Conservation (phyloP, 2,329 filamentous ascomycete genomes). For the Aschersonia sp. region DNA sequence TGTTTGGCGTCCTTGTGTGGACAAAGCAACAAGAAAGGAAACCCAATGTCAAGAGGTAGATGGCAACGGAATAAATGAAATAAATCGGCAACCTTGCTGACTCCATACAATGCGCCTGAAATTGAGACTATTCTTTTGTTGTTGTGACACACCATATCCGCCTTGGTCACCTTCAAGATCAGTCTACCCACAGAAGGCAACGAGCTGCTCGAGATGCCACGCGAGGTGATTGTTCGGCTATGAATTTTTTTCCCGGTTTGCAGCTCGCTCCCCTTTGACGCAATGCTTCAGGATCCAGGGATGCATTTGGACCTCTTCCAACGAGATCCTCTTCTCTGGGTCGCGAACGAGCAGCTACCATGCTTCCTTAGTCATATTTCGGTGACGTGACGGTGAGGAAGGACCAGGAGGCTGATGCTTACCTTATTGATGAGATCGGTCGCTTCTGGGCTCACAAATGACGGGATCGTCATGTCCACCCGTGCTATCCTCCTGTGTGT, state of each 20-base stretch:
- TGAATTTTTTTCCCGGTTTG: constrained; percentile 31
- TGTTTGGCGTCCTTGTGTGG: too few relatives aligned
- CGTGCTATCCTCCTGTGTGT: constrained; percentile 80
- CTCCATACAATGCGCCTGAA: neutral
- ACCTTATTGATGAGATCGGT: constrained; percentile 86
- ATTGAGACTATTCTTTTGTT: too few relatives aligned
- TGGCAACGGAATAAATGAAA: neutral
- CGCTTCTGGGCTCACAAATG: constrained; percentile 81
- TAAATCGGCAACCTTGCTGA: neutral
- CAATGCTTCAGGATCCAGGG: constrained; percentile 98
- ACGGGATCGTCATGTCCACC: constrained; percentile 84
- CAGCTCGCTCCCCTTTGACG: constrained; percentile 43
- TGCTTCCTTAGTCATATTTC: neutral
- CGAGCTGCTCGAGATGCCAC: neutral
- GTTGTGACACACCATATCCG: neutral
- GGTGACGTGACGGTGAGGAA: too few relatives aligned
- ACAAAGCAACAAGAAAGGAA: neutral
- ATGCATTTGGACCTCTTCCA: constrained; percentile 79
- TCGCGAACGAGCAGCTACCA: constrained; percentile 72
- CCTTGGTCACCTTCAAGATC: neutral
- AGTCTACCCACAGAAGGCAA: too few relatives aligned
- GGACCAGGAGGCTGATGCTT: constrained; percentile 15
- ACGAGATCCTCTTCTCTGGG: constrained; percentile 80
- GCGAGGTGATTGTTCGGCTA: too few relatives aligned
- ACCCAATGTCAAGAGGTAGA: neutral